Evolutionary conservation across 2,329 filamentous ascomycete genomes (phyloP).

Genomic region (Xylariaceae sp.): DNA sequence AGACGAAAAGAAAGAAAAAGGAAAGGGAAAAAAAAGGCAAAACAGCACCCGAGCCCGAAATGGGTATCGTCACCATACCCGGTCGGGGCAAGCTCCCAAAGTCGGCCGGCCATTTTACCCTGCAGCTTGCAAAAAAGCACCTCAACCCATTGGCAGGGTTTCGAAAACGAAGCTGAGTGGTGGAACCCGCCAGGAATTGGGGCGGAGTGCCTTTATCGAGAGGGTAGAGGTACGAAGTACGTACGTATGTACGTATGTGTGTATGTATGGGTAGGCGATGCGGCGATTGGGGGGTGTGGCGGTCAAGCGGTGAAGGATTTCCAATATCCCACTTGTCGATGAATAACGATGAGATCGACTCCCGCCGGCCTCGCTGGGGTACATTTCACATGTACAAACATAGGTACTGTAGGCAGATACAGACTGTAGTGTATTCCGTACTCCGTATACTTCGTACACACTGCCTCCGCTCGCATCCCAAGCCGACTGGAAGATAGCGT

Average conservation of each 20-base stretch:
- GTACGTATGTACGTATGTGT: neutral
- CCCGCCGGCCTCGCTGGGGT: constrained; percentile 11
- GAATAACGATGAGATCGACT: constrained; percentile 17
- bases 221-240: neutral
- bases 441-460: too few species aligned
- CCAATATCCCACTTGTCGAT: constrained; percentile 23
- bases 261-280: constrained; percentile 8
- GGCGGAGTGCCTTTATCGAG: constrained; percentile 25
- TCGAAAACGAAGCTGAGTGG: constrained; percentile 29
- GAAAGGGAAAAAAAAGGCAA: constrained; percentile 2
- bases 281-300: constrained; percentile 27
- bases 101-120: constrained; percentile 26
- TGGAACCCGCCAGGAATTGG: constrained; percentile 30
- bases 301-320: constrained; percentile 32
- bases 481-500: neutral
- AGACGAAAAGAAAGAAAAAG: constrained; percentile 13
- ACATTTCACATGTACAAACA: neutral
- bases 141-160: constrained; percentile 20
- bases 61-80: constrained; percentile 26
- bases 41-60: constrained; percentile 7
- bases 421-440: too few species aligned
- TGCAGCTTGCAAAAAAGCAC: constrained; percentile 10
- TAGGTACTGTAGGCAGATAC: neutral
- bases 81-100: constrained; percentile 24
- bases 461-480: neutral